phyloP scores from a whole-genome alignment of 495 filamentous ascomycete species.

The Xanthoparmelia taractica region DNA sequence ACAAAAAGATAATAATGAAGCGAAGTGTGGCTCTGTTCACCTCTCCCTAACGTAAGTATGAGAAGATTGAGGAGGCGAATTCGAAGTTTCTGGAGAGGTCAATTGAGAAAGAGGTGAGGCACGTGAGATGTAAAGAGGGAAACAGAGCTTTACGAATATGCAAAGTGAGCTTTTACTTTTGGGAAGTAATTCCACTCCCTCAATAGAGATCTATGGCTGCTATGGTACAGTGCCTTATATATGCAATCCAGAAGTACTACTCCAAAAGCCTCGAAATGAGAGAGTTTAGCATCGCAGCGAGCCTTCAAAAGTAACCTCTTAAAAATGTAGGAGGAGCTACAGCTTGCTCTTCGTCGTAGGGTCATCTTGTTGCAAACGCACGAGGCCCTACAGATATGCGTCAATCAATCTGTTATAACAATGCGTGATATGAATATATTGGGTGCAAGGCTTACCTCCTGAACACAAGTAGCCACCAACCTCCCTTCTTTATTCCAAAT shows the following conservation, averaged over 20 bases:
- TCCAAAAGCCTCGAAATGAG: background rate
- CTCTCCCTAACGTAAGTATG: too few species aligned
- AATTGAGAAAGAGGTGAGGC: too few species aligned
- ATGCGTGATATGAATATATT: background rate
- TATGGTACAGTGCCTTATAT: background rate
- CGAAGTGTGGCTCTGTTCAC: too few species aligned
- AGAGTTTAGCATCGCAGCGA: background rate
- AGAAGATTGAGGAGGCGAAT: too few species aligned
- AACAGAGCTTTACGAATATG: too few species aligned
- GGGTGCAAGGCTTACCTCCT: conserved; percentile 48
- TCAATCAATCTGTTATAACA: background rate
- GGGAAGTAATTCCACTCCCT: background rate
- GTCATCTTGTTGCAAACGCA: conserved; percentile 41
- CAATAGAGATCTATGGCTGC: background rate
- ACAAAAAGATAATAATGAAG: too few species aligned
- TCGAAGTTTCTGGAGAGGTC: too few species aligned
- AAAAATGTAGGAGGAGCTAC: background rate
- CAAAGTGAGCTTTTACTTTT: background rate
- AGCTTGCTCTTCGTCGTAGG: conserved; percentile 19
- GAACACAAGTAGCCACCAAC: conserved; percentile 77
- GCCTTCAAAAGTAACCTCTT: background rate
- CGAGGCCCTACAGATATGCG: conserved; percentile 38
- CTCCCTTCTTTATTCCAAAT: conserved; percentile 78
- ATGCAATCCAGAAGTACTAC: background rate
- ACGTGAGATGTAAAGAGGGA: too few species aligned